Conservation (phyloP, 2,329 filamentous ascomycete genomes). For the Talaromyces sp. region DNA sequence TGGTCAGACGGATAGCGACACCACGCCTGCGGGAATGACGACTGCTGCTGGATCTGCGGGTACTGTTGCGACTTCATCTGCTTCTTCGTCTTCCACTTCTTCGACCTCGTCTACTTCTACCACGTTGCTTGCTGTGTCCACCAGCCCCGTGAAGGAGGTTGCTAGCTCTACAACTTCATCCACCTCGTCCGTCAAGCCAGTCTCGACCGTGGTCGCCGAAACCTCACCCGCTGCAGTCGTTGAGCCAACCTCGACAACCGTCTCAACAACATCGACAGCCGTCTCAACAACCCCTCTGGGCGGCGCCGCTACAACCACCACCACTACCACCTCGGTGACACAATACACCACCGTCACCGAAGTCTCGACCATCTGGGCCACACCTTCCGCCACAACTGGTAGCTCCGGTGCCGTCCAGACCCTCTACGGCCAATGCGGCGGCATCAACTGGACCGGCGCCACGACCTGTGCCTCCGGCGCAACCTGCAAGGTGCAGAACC, state of each 20-base stretch:
- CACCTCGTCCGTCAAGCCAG: background rate
- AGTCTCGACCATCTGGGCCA: conserved; percentile 3
- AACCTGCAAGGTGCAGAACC: conserved; percentile 28
- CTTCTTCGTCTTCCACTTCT: background rate
- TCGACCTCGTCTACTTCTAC: background rate
- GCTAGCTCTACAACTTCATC: background rate
- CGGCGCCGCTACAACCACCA: background rate
- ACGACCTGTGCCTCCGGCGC: conserved; percentile 26
- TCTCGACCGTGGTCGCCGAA: background rate
- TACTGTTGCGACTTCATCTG: background rate
- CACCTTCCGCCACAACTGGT: background rate
- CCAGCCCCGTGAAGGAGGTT: background rate
- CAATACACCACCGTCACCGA: conserved; percentile 2
- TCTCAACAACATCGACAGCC: background rate
- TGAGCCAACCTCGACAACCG: background rate
- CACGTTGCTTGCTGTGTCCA: background rate
- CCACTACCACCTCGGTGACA: conserved; percentile 1
- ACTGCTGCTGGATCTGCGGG: background rate
- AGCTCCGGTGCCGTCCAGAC: conserved; percentile 14
- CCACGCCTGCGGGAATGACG: conserved; percentile 14
- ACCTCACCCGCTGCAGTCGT: background rate
- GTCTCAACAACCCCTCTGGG: background rate
- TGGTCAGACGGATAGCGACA: conserved; percentile 19
- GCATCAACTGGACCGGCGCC: conserved; percentile 28
- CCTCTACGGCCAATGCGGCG: conserved; percentile 29